These are phyloP conservation scores for Bolboschoenoplectus hybrid DNA, from an alignment of 202 grass and related monocot species.

Conservation along the genomic window DNA sequence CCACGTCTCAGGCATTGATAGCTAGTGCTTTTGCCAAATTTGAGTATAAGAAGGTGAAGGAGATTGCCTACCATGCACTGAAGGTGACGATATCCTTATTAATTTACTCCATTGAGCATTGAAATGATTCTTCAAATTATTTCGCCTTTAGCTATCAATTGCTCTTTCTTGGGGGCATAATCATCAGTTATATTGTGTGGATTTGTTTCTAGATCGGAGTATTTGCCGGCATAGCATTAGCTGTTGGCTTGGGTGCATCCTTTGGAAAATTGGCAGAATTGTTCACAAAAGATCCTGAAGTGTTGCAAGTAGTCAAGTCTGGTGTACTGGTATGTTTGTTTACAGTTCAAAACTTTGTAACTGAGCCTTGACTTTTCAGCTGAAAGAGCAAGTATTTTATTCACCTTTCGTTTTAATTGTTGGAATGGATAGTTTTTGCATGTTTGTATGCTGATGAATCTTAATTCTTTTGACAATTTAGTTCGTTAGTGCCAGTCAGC, in stretches of 20 bases:
- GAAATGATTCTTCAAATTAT: neutral
- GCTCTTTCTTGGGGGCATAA: neutral
- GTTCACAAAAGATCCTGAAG: slow-evolving; percentile 79
- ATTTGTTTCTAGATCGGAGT: slow-evolving; percentile 72
- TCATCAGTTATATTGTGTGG: slow-evolving; percentile 30
- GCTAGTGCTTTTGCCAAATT: slow-evolving; percentile 75
- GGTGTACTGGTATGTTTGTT: slow-evolving; percentile 72
- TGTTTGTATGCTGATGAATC: neutral
- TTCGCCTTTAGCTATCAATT: neutral
- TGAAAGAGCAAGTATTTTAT: slow-evolving; percentile 6
- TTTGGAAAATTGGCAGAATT: slow-evolving; percentile 75
- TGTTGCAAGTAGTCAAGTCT: slow-evolving; percentile 75
- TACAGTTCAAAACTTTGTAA: neutral
- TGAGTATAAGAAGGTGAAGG: slow-evolving; percentile 73
- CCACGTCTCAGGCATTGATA: slow-evolving; percentile 66
- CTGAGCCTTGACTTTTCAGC: slow-evolving; percentile 17
- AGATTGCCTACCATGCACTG: slow-evolving; percentile 60
- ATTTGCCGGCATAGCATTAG: slow-evolving; percentile 64
- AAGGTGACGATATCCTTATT: slow-evolving; percentile 60
- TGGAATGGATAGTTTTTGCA: neutral
- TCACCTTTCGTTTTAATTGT: neutral
- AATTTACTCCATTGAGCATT: slow-evolving; percentile 20
- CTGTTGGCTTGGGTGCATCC: slow-evolving; percentile 70
- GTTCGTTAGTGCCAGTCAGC: slow-evolving; percentile 95
- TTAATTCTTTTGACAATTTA: slow-evolving; percentile 37